Base-by-base conservation (phyloP, 768 basidiomycete species). In the Lactifluus echinatus region DNA sequence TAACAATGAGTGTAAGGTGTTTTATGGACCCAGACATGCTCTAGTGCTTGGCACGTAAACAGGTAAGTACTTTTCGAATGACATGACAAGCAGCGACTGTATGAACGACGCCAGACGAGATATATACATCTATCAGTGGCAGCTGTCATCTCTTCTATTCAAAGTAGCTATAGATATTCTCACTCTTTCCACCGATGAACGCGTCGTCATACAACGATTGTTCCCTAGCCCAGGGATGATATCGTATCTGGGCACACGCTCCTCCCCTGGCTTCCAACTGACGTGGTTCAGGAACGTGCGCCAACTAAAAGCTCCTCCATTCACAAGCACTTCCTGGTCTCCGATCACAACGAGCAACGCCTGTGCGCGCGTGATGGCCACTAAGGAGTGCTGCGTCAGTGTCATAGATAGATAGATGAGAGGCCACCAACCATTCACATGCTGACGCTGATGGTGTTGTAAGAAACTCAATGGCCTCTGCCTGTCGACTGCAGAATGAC, bases 321-420 rank as follows among this genome's bases (percentile, higher is more conserved):
- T 73, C 2, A 75, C 76, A 5, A 85, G 74, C 3, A 83, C 76
- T 4, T 69, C 66, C 0, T 83, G 80, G 63, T 86, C 79, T 4
- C 84, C 84, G 46, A 87, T 68, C 47, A 85, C 70, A 59, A 85
- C 77, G 15, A 87, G 74, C 4, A 86, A 70, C 0, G 83, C 79
- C 66, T 84, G 76, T 0, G 83, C 82, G 12, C 84, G 80, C 0
- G 84, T 87, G 12, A 87, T 68, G 4, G 84, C 82, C 36, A 87
- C 84, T 85, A 48, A 8, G 46, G 23, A 6, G 24, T 81, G 81
- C 55, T 85, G 34, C 26, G 34, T 55, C 26, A 37, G 47, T 3
- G 8, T 21, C 26, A 50, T 12, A 23, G 36, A 17, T 19, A 11
- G 23, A 24, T 7, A 29, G 12, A 28, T 11, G 28, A n/a, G 31